A percentile compares a stretch with the other conserved stretches of the same genome.
Conservation (phyloP, 2,329 filamentous ascomycete genomes). For the Aspergillus quadrilineatus region DNA sequence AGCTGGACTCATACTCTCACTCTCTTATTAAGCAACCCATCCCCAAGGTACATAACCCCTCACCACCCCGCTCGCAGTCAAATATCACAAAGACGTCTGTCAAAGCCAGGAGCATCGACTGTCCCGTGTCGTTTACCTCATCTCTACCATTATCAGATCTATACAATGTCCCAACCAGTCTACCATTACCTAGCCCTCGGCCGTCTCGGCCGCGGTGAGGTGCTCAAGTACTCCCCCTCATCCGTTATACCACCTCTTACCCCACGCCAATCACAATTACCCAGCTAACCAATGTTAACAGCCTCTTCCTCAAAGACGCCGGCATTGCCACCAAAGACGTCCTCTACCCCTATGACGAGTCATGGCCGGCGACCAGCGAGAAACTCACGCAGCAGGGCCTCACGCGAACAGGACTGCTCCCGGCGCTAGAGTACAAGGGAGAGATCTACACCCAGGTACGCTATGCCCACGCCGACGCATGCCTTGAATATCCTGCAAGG, state of each 20-base stretch:
- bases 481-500: too few relatives aligned
- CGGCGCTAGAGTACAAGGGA: background rate
- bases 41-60: background rate
- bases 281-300: background rate
- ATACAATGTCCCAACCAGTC: background rate
- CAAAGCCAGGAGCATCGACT: too few relatives aligned
- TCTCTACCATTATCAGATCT: background rate
- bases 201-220: slow-evolving; percentile 6
- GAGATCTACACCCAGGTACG: background rate
- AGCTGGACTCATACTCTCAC: too few relatives aligned
- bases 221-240: background rate
- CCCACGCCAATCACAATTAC: background rate
- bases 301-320: slow-evolving; percentile 9
- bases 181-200: slow-evolving; percentile 9
- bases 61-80: background rate
- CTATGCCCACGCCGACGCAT: too few relatives aligned
- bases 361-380: background rate
- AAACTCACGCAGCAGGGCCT: background rate
- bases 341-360: background rate
- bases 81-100: too few relatives aligned
- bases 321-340: background rate
- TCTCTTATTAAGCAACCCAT: too few relatives aligned
- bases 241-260: too few relatives aligned
- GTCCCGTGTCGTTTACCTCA: too few relatives aligned
- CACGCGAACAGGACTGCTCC: background rate